Evolutionary conservation across 1,139 yeast species (phyloP).

Genomic region (Candida freyschussii): DNA sequence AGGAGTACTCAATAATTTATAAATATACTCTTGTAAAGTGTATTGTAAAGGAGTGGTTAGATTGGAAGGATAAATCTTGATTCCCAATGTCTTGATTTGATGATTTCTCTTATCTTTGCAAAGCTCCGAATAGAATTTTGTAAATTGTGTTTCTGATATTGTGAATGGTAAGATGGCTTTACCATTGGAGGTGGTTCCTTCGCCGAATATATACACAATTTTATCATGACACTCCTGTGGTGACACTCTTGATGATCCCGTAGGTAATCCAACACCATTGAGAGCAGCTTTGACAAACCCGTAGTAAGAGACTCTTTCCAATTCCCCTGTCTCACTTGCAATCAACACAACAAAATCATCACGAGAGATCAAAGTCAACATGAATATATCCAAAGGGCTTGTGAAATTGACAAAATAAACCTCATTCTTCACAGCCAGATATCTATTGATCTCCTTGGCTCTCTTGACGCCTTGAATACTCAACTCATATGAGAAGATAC

Average conservation of each 20-base stretch:
- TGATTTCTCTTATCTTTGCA: slow-evolving; percentile 17
- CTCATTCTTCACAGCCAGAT: slow-evolving; percentile 40
- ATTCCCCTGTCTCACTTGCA: slow-evolving; percentile 37
- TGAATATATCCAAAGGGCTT: slow-evolving; percentile 50
- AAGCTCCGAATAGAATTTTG: slow-evolving; percentile 20
- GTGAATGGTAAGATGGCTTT: slow-evolving; percentile 49
- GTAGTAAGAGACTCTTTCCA: slow-evolving; percentile 34
- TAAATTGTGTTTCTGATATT: slow-evolving; percentile 23
- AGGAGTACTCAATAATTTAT: slow-evolving; percentile 21
- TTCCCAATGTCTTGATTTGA: slow-evolving; percentile 39
- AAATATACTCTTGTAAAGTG: slow-evolving; percentile 15
- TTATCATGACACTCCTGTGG: slow-evolving; percentile 27
- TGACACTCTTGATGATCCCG: background rate
- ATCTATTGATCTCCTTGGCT: slow-evolving; percentile 21
- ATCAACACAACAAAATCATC: slow-evolving; percentile 38
- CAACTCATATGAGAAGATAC: slow-evolving; percentile 14
- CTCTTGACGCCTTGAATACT: slow-evolving; percentile 20
- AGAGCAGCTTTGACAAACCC: slow-evolving; percentile 37
- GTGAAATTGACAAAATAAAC: slow-evolving; percentile 49
- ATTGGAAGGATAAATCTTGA: slow-evolving; percentile 37
- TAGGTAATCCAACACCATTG: slow-evolving; percentile 11
- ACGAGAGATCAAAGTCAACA: slow-evolving; percentile 32
- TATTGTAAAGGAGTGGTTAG: slow-evolving; percentile 29
- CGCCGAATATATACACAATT: slow-evolving; percentile 49
- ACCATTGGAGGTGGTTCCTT: slow-evolving; percentile 70